Conservation (phyloP, 2,329 filamentous ascomycete species). For the Cladobotryum mycophilum region DNA sequence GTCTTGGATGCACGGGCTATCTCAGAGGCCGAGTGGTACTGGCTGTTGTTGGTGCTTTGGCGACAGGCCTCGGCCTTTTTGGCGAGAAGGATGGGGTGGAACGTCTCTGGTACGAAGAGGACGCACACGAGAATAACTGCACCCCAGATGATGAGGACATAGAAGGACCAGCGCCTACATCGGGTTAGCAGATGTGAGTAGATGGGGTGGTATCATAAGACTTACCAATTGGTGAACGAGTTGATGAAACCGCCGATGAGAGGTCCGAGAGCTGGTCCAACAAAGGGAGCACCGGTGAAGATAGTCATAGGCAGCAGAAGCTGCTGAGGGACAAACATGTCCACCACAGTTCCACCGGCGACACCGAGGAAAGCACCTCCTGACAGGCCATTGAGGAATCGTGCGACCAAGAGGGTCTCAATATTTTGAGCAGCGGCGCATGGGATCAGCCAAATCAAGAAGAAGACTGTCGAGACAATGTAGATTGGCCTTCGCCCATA, state of each 20-base stretch:
- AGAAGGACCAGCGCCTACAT: too few species aligned
- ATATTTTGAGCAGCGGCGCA: too few species aligned
- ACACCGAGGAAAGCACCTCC: constrained; percentile 62
- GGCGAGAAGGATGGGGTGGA: too few species aligned
- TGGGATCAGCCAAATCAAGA: neutral
- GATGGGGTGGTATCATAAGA: constrained; percentile 60
- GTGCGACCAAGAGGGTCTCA: too few species aligned
- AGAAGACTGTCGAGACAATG: neutral
- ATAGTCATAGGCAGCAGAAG: constrained; percentile 47
- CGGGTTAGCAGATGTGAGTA: constrained; percentile 41
- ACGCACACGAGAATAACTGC: too few species aligned
- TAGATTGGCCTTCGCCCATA: constrained; percentile 40
- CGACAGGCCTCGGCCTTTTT: too few species aligned
- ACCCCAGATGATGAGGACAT: too few species aligned
- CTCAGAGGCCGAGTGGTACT: neutral
- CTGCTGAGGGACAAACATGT: constrained; percentile 46
- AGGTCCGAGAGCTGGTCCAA: constrained; percentile 48
- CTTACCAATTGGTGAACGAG: too few species aligned
- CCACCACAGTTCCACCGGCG: constrained; percentile 50
- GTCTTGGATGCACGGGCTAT: neutral
- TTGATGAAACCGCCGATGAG: constrained; percentile 48
- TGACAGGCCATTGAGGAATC: constrained; percentile 21
- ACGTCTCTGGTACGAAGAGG: too few species aligned
- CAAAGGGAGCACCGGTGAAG: constrained; percentile 52
- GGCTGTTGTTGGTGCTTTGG: too few species aligned